A percentile compares a stretch with the other conserved stretches of the same genome.
Evolutionary conservation across 2,329 filamentous ascomycete genomes (phyloP).

Genomic region (Pseudogymnoascus destructans): DNA sequence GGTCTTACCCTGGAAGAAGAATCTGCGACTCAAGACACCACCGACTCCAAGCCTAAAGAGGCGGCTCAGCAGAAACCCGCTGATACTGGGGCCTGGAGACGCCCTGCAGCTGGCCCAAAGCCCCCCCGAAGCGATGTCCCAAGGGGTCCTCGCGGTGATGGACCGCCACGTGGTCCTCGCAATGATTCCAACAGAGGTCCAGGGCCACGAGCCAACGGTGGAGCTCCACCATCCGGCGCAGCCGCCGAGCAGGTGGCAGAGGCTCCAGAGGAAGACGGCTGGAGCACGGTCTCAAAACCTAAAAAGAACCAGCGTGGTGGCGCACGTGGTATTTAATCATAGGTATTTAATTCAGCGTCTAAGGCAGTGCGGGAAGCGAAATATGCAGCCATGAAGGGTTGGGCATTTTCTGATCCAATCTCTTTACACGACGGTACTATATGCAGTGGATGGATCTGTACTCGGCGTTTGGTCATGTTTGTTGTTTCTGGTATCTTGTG

Average conservation of each 20-base stretch:
- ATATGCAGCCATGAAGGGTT: constrained; percentile 3
- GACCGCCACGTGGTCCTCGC: constrained; percentile 31
- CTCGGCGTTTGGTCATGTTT: constrained; percentile 8
- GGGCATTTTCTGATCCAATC: constrained; percentile 4
- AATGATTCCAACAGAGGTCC: constrained; percentile 29
- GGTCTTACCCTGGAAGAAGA: constrained; percentile 26
- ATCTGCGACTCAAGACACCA: constrained; percentile 26
- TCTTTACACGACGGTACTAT: constrained; percentile 9
- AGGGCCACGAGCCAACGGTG: constrained; percentile 28
- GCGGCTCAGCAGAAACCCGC: constrained; percentile 37
- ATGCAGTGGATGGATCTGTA: constrained; percentile 8
- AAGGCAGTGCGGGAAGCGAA: constrained; percentile 6
- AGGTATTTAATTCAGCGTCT: constrained; percentile 11
- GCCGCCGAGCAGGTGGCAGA: constrained; percentile 26
- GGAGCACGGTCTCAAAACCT: constrained; percentile 42
- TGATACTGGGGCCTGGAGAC: constrained; percentile 49
- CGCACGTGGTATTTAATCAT: constrained; percentile 25
- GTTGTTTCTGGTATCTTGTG: constrained; percentile 6
- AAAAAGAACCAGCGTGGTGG: constrained; percentile 28
- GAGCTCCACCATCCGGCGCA: constrained; percentile 32
- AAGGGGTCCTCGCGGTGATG: constrained; percentile 27
- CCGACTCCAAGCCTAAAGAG: constrained; percentile 36
- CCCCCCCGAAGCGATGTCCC: constrained; percentile 25
- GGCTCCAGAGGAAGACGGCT: constrained; percentile 44
- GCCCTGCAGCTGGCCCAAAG: constrained; percentile 32